A percentile compares a stretch with the other conserved stretches of the same genome.
Evolutionary conservation across 2,329 filamentous ascomycete species (phyloP).

Genomic region (Clonostachys solani): DNA sequence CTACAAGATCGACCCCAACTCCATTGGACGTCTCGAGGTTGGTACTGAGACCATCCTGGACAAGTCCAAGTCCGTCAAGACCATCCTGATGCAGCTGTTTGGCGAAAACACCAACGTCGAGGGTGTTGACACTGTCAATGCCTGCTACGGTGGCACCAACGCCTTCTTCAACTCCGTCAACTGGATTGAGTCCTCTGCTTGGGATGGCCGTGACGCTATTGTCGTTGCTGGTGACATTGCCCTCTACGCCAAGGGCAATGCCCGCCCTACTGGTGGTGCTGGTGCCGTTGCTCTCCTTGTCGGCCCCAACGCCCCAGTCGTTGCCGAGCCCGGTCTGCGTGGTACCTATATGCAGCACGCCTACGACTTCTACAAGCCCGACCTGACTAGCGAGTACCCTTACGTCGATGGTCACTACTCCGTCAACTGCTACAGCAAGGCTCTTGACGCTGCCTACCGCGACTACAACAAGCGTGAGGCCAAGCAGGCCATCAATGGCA

Average conservation of each 20-base stretch:
- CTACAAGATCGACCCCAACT: slow-evolving; percentile 76
- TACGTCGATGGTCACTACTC: slow-evolving; percentile 84
- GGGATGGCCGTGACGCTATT: slow-evolving; percentile 79
- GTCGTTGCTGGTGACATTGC: slow-evolving; percentile 81
- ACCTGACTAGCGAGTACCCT: slow-evolving; percentile 82
- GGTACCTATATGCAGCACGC: slow-evolving; percentile 79
- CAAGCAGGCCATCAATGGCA: slow-evolving; percentile 47
- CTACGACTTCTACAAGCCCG: slow-evolving; percentile 90
- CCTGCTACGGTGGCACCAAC: slow-evolving; percentile 84
- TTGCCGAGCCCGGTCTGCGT: slow-evolving; percentile 73
- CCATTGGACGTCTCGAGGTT: slow-evolving; percentile 77
- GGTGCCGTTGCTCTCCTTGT: slow-evolving; percentile 76
- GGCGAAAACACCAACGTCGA: slow-evolving; percentile 80
- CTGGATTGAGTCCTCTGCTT: slow-evolving; percentile 83
- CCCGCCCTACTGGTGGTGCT: slow-evolving; percentile 76
- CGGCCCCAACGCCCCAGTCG: slow-evolving; percentile 73
- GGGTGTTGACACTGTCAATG: slow-evolving; percentile 79
- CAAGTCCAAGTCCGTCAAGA: slow-evolving; percentile 91
- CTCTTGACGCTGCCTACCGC: slow-evolving; percentile 76
- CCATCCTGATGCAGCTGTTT: slow-evolving; percentile 83
- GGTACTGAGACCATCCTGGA: slow-evolving; percentile 82
- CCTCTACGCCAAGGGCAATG: slow-evolving; percentile 79
- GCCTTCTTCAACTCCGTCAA: slow-evolving; percentile 79
- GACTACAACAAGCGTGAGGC: slow-evolving; percentile 74
- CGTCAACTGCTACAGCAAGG: slow-evolving; percentile 75